Conservation (phyloP, 139 green algal genomes). For the Coelastrella sp. region DNA sequence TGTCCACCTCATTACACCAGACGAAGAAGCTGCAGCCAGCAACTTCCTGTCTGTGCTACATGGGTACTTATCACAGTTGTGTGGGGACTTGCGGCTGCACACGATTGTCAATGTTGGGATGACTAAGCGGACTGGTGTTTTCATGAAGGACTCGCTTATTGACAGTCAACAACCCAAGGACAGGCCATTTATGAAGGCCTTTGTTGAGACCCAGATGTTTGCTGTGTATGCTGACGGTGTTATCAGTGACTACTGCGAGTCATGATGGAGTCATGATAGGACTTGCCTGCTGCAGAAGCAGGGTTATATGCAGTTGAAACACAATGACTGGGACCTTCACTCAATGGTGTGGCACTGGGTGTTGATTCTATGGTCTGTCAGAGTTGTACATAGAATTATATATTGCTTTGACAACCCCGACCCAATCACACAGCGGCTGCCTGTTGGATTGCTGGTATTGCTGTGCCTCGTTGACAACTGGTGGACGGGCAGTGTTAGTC, state of each 20-base stretch:
- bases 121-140: slow-evolving; percentile 55
- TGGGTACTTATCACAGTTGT: slow-evolving; percentile 70
- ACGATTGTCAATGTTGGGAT: slow-evolving; percentile 89
- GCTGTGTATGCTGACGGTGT: slow-evolving; percentile 77
- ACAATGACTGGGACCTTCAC: too few relatives aligned
- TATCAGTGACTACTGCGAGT: slow-evolving; percentile 55
- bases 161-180: slow-evolving; percentile 77
- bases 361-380: too few relatives aligned
- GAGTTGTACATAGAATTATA: too few relatives aligned
- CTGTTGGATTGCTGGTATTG: too few relatives aligned
- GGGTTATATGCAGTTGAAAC: too few relatives aligned
- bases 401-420: too few relatives aligned
- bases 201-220: slow-evolving; percentile 93
- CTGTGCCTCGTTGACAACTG: too few relatives aligned
- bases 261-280: too few relatives aligned
- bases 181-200: slow-evolving; percentile 83
- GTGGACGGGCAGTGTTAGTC: too few relatives aligned
- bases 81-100: slow-evolving; percentile 79
- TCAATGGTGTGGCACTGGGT: too few relatives aligned
- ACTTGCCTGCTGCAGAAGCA: too few relatives aligned
- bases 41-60: slow-evolving; percentile 54
- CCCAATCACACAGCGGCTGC: too few relatives aligned
- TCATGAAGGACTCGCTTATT: slow-evolving; percentile 80
- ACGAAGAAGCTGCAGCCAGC: slow-evolving; percentile 53
- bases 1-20: slow-evolving; percentile 58